Conservation (phyloP, 345 rosid genomes). For the Conringia planisiliqua region DNA sequence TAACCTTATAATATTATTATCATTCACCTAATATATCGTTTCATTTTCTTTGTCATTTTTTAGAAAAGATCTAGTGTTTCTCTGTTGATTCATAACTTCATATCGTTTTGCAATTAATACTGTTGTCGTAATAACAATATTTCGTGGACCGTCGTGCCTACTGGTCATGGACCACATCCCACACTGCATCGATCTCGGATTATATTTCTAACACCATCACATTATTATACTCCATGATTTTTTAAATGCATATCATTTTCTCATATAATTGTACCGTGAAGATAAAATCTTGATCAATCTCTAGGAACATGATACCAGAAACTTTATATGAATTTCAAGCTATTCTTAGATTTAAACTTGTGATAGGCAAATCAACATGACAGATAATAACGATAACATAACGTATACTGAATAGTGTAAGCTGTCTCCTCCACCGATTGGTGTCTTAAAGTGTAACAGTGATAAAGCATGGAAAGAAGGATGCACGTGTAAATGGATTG, state of each 20-base stretch:
- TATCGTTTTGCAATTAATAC: not conserved
- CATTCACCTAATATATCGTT: not conserved
- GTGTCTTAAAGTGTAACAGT: not conserved
- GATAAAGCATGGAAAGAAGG: not conserved
- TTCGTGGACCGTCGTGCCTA: slow-evolving; percentile 16
- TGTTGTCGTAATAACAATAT: slow-evolving; percentile 5
- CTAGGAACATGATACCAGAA: not conserved
- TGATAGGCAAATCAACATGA: not conserved
- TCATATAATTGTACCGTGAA: not conserved
- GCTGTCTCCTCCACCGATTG: not conserved
- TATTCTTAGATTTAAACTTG: not conserved
- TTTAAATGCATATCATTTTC: not conserved
- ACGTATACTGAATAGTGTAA: not conserved
- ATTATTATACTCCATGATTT: not conserved
- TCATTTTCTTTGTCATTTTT: not conserved
- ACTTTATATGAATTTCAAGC: not conserved
- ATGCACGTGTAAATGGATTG: not conserved
- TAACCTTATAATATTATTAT: not conserved
- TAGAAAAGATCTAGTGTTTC: not conserved
- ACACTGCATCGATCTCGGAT: not conserved
- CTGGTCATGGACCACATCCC: slow-evolving; percentile 20
- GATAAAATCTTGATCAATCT: not conserved
- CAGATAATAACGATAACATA: not conserved
- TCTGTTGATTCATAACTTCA: not conserved
- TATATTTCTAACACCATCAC: not conserved